Evolutionary conservation across 2,329 filamentous ascomycete genomes (phyloP).

Genomic region (Zymoseptoria ardabiliae): DNA sequence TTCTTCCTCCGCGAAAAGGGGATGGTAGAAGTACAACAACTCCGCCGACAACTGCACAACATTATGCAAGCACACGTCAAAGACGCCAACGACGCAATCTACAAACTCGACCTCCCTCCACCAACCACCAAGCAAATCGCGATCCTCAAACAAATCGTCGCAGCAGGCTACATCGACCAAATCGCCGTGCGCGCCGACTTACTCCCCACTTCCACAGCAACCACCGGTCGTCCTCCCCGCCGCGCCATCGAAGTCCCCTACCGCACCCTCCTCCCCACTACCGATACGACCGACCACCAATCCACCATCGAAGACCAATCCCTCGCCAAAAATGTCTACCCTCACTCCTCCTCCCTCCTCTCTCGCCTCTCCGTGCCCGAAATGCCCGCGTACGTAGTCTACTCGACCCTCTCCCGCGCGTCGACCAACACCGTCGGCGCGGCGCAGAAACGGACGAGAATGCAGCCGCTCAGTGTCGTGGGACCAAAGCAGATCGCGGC

Average conservation of each 20-base stretch:
- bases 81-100: conserved; percentile 21
- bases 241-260: conserved; percentile 93
- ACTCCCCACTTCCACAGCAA: conserved; percentile 51
- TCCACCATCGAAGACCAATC: conserved; percentile 34
- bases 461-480: conserved; percentile 79
- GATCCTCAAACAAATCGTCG: conserved; percentile 82
- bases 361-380: conserved; percentile 60
- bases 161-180: conserved; percentile 89
- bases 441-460: conserved; percentile 66
- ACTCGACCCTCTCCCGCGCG: conserved; percentile 72
- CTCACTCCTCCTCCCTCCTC: conserved; percentile 79
- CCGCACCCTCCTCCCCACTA: conserved; percentile 68
- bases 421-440: conserved; percentile 37
- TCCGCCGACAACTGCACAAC: conserved; percentile 74
- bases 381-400: conserved; percentile 81
- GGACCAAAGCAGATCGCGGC: conserved; percentile 67
- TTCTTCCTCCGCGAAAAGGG: conserved; percentile 85
- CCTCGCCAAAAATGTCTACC: conserved; percentile 64
- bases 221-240: conserved; percentile 56
- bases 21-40: conserved; percentile 75
- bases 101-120: conserved; percentile 42
- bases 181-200: conserved; percentile 86
- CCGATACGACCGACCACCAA: conserved; percentile 26
- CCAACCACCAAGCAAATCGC: conserved; percentile 60
- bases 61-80: conserved; percentile 53